Evolutionary conservation across 345 rosid genomes (phyloP), one percentile per base, ranked within the genome.

Genomic region (Ailanthus altissimus): DNA sequence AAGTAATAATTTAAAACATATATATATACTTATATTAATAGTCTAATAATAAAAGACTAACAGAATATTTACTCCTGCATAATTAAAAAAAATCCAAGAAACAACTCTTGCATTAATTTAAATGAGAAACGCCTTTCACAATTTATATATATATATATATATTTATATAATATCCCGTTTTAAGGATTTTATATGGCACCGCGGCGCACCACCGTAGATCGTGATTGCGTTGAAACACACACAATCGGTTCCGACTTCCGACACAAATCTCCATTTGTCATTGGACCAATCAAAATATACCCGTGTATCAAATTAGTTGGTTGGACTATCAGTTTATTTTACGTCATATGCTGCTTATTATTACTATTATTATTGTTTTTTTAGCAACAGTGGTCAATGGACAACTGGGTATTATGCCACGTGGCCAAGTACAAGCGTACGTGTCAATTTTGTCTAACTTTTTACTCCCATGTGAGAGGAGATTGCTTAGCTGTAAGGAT

Each of bases 361-460:
- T 32, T 32, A 32, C 3, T 32, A 32, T 32, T 32, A 32, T 32
- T 32, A 32, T 32, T 32, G 3, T 32, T 32, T 1, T 32, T 32
- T 32, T 32, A n/a, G 38, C 38, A 32, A 32, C 38, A n/a, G n/a
- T n/a, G n/a, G n/a, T n/a, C n/a, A n/a, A n/a, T n/a, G n/a, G 21
- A 66, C 11, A 28, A 42, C 21, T 53, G 32, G 57, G 72, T 66
- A n/a, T 8, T 1, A 2, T 5, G 80, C 46, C 74, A 75, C 80
- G 79, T 64, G 36, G 59, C 51, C 0, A 32, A 12, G 2, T 14
- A 28, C 5, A 0, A 42, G 5, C 21, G 0, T 14, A 28, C 65
- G 45, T 75, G 78, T 71, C 77, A 32, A 16, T 20, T 2, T 1
- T 7, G 0, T 4, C 21, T 18, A 46, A 0, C 10, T 14, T 43